phyloP scores from a whole-genome alignment of 495 filamentous ascomycete genomes.

The Chaetomidium leptoderma region DNA sequence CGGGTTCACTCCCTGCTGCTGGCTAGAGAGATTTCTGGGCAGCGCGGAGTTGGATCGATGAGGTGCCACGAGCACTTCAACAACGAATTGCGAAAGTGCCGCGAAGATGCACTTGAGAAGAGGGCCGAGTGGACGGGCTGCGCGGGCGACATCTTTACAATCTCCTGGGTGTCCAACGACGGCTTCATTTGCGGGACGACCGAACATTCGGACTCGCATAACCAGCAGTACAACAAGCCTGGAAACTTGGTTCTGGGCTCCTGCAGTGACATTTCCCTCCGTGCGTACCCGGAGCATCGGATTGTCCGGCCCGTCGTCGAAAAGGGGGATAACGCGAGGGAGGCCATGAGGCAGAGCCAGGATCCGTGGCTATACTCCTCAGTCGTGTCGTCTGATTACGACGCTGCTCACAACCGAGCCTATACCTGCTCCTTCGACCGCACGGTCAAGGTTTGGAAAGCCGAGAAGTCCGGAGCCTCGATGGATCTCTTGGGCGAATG shows the following conservation, averaged over 20 bases:
- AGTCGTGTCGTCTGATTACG: slow-evolving; percentile 71
- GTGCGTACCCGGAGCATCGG: slow-evolving; percentile 67
- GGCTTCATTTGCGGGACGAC: slow-evolving; percentile 63
- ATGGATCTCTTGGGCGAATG: slow-evolving; percentile 50
- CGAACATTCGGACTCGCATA: slow-evolving; percentile 66
- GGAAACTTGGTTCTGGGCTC: slow-evolving; percentile 76
- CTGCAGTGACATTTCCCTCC: slow-evolving; percentile 47
- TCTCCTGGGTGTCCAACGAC: slow-evolving; percentile 52
- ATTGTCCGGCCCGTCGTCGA: slow-evolving; percentile 51
- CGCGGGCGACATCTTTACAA: slow-evolving; percentile 56
- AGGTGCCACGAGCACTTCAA: slow-evolving; percentile 35
- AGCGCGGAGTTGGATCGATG: slow-evolving; percentile 29
- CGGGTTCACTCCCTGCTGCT: slow-evolving; percentile 35
- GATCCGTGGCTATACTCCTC: slow-evolving; percentile 70
- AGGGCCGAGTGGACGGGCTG: slow-evolving; percentile 50
- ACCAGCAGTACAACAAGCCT: slow-evolving; percentile 78
- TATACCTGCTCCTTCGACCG: slow-evolving; percentile 81
- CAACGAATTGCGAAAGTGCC: slow-evolving; percentile 35
- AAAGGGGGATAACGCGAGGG: slow-evolving; percentile 50
- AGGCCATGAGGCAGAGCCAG: slow-evolving; percentile 59
- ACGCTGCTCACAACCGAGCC: slow-evolving; percentile 49
- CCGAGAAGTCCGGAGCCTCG: slow-evolving; percentile 32
- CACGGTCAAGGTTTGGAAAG: slow-evolving; percentile 72
- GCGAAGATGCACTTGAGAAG: slow-evolving; percentile 44
- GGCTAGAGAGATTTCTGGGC: slow-evolving; percentile 39